Percentiles rank a stretch among this genome's conserved stretches.
phyloP scores from a whole-genome alignment of 2,329 filamentous ascomycete genomes.

The Diatrype stigma region DNA sequence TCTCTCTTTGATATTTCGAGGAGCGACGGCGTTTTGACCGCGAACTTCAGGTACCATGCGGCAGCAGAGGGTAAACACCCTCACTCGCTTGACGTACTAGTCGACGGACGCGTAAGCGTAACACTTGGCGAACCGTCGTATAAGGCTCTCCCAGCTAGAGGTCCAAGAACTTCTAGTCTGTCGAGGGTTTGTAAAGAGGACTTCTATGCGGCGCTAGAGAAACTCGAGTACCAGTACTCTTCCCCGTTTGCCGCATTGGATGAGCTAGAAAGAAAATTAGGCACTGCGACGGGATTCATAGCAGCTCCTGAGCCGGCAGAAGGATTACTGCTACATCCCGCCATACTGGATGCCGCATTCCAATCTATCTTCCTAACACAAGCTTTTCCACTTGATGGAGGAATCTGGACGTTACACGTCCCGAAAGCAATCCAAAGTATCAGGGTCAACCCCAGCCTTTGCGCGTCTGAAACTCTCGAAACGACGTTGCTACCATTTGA shows the following conservation, averaged over 20 bases:
- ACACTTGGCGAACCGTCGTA: no score
- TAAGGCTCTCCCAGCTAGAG: no score
- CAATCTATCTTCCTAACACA: constrained; percentile 31
- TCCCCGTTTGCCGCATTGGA: constrained; percentile 8
- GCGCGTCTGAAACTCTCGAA: no score
- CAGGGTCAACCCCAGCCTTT: constrained; percentile 2
- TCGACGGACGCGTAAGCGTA: no score
- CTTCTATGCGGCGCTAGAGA: constrained; percentile 10
- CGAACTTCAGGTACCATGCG: no score
- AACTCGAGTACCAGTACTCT: constrained; percentile 13
- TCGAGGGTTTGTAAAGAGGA: no score
- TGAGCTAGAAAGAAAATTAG: constrained; percentile 8
- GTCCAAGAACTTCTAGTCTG: no score
- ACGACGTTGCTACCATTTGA: no score
- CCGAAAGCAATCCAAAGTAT: constrained; percentile 21
- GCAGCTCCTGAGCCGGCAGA: constrained; percentile 1
- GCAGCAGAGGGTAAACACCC: no score
- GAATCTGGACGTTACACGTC: constrained; percentile 27
- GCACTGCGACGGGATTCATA: constrained; percentile 1
- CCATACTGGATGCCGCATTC: constrained; percentile 30
- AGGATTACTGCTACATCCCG: constrained; percentile 32
- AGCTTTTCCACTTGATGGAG: constrained; percentile 27
- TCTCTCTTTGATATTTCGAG: no score
- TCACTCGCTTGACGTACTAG: no score
- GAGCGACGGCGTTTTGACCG: no score